Evolutionary conservation across 495 filamentous ascomycete species (phyloP).

Genomic region (Hyaloscypha finlandica): DNA sequence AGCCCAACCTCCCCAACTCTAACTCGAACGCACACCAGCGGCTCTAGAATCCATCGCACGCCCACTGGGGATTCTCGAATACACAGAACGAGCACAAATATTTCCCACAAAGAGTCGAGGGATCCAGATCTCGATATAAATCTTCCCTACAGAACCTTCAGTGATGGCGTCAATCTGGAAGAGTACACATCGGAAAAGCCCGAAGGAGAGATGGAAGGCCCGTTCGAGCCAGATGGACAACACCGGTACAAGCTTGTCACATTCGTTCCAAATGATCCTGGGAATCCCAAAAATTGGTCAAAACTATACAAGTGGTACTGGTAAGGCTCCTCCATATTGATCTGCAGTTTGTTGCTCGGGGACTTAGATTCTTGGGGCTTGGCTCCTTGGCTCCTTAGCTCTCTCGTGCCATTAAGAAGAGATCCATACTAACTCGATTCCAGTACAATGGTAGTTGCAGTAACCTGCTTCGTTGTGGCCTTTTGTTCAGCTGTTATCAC

Average conservation of each 20-base stretch:
- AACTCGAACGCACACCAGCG: slow-evolving; percentile 19
- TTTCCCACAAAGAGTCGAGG: slow-evolving; percentile 27
- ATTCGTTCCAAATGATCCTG: slow-evolving; percentile 65
- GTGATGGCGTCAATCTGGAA: slow-evolving; percentile 55
- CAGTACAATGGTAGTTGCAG: slow-evolving; percentile 63
- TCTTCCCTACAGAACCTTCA: slow-evolving; percentile 66
- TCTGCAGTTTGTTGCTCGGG: too few species aligned
- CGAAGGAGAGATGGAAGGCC: slow-evolving; percentile 61
- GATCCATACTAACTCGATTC: too few species aligned
- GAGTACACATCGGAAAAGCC: slow-evolving; percentile 66
- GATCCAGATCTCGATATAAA: slow-evolving; percentile 45
- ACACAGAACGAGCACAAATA: slow-evolving; percentile 7
- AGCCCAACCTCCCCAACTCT: background rate
- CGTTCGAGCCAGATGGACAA: slow-evolving; percentile 52
- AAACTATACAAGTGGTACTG: slow-evolving; percentile 65
- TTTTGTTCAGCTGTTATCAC: slow-evolving; percentile 68
- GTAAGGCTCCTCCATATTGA: background rate
- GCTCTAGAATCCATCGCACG: slow-evolving; percentile 10
- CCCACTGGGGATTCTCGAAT: background rate
- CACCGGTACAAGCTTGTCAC: slow-evolving; percentile 72
- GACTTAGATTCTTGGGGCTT: too few species aligned
- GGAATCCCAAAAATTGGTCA: slow-evolving; percentile 71
- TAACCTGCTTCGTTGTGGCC: slow-evolving; percentile 66
- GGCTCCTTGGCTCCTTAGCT: too few species aligned
- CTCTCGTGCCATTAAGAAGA: too few species aligned